A percentile compares a stretch with the other conserved stretches of the same genome.
Conservation (phyloP, 495 filamentous ascomycete genomes). For the Barbatosphaeria neglecta region DNA sequence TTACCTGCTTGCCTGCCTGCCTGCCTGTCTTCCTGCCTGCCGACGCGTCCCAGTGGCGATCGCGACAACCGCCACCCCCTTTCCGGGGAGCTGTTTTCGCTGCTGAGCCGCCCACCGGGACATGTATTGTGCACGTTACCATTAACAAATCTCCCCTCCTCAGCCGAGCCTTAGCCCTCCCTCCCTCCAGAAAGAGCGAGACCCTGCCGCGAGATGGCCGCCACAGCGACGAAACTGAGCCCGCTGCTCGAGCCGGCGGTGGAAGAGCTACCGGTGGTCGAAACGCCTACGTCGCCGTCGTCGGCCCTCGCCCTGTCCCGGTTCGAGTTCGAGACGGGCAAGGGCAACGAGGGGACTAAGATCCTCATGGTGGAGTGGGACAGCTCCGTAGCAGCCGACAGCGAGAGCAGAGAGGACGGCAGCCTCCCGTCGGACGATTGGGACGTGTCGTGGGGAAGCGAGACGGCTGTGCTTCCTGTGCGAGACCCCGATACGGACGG, state of each 20-base stretch:
- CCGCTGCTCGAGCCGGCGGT: not conserved
- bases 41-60: no score
- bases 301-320: constrained; percentile 51
- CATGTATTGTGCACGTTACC: no score
- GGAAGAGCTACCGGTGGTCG: constrained; percentile 18
- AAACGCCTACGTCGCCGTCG: constrained; percentile 28
- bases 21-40: no score
- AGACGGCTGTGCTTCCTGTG: constrained; percentile 52
- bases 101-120: no score
- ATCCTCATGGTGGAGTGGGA: constrained; percentile 81
- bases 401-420: not conserved
- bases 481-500: constrained; percentile 32
- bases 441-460: constrained; percentile 69
- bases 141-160: no score
- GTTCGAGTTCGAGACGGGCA: constrained; percentile 72
- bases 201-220: not conserved
- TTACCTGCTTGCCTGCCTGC: no score
- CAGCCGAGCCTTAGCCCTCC: not conserved
- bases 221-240: not conserved
- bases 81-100: no score
- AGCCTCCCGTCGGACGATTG: constrained; percentile 31
- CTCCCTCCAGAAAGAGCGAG: no score
- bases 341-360: constrained; percentile 70
- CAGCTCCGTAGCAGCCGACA: constrained; percentile 30
- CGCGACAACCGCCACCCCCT: no score